These are phyloP conservation scores for Xylaria cubensis DNA, from an alignment of 495 filamentous ascomycete species.

Conservation along the genomic window DNA sequence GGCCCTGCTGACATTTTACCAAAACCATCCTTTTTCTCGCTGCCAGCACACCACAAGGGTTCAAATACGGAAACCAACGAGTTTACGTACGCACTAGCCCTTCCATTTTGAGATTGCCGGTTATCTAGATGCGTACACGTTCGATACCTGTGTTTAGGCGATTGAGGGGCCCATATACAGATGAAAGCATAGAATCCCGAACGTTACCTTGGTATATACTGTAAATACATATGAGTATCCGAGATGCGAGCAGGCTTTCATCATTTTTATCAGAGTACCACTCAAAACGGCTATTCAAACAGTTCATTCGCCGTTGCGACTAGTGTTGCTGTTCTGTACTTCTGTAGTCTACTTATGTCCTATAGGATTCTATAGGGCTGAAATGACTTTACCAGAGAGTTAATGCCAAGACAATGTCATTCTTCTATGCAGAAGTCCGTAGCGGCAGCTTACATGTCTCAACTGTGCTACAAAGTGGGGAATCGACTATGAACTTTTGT, in stretches of 20 bases:
- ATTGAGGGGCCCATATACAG: not conserved
- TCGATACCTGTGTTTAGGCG: not conserved
- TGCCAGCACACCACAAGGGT: constrained; percentile 8
- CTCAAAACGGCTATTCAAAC: not conserved
- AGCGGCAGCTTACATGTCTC: constrained; percentile 3
- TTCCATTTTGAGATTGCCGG: constrained; percentile 13
- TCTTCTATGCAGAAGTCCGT: constrained; percentile 20
- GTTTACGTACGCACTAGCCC: constrained; percentile 23
- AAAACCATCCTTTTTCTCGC: constrained; percentile 1
- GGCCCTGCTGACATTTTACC: constrained; percentile 19
- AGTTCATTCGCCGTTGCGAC: not conserved
- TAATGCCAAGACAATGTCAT: constrained; percentile 14
- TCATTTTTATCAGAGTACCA: not conserved
- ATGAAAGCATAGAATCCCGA: not conserved
- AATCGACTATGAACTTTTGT: not conserved
- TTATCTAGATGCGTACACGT: not conserved
- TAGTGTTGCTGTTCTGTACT: not conserved
- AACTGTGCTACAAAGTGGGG: not conserved
- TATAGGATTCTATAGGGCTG: constrained; percentile 25
- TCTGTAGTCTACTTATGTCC: not conserved
- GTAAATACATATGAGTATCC: not conserved
- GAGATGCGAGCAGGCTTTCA: not conserved
- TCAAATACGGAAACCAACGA: constrained; percentile 20
- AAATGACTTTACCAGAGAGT: constrained; percentile 12
- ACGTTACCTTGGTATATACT: not conserved